Conservation (phyloP, 2,329 filamentous ascomycete genomes). For the Furcasterigmium furcatum region DNA sequence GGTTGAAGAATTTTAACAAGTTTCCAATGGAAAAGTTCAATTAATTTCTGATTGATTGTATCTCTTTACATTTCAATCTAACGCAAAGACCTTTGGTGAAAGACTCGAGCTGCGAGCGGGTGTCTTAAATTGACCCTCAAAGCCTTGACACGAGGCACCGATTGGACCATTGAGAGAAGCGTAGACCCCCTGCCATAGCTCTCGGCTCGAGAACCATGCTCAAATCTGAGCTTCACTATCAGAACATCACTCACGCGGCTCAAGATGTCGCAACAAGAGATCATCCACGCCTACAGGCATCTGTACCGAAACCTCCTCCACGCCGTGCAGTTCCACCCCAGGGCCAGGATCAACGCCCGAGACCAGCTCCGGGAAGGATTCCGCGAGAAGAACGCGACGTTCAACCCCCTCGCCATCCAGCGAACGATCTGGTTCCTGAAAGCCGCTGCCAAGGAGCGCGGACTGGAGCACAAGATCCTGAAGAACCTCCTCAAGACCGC, state of each 20-base stretch:
- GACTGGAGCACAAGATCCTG: slow-evolving; percentile 69
- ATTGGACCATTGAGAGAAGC: too few relatives aligned
- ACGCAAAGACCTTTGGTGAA: too few relatives aligned
- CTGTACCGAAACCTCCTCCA: slow-evolving; percentile 65
- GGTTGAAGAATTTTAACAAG: too few relatives aligned
- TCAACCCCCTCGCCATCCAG: slow-evolving; percentile 49
- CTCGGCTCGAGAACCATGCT: too few relatives aligned
- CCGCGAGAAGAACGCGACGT: slow-evolving; percentile 39
- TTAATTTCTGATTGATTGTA: too few relatives aligned
- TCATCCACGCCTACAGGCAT: slow-evolving; percentile 66
- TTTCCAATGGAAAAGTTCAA: too few relatives aligned
- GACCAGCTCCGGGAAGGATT: slow-evolving; percentile 60
- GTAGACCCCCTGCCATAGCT: too few relatives aligned
- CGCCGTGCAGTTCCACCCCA: slow-evolving; percentile 69
- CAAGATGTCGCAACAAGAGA: slow-evolving; percentile 31
- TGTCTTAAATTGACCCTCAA: too few relatives aligned
- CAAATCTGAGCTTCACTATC: slow-evolving; percentile 12
- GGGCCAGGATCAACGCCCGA: slow-evolving; percentile 60
- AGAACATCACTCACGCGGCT: not conserved
- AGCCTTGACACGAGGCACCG: too few relatives aligned
- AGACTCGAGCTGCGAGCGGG: too few relatives aligned
- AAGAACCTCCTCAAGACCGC: slow-evolving; percentile 61
- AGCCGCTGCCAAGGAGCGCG: slow-evolving; percentile 58
- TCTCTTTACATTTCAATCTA: too few relatives aligned
- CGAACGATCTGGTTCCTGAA: slow-evolving; percentile 70